Evolutionary conservation across 2,329 filamentous ascomycete genomes (phyloP), one percentile per base, ranked within the genome.

Genomic region (Phialophora expanda): DNA sequence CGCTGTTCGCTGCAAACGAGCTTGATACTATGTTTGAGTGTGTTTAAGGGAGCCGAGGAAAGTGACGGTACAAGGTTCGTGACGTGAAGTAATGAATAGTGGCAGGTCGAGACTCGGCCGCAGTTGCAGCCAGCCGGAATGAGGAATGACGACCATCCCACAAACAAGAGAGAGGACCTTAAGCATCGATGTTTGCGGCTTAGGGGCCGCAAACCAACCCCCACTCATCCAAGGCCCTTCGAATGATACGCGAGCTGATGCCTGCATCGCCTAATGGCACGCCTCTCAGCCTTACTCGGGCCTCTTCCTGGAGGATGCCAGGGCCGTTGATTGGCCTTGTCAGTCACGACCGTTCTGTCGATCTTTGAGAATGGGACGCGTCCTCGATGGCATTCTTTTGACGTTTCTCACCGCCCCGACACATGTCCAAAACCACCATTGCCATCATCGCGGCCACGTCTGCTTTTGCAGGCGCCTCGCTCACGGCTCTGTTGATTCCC

Each of bases 381-480:
- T 51, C 26, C 50, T 56, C 12, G 32, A 41, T 28, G 44, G 26
- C 8, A 62, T n/a, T 48, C 6, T 44, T 5, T 26, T 55, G 24
- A 62, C 8, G 38, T 56, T 50, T 38, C 11, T 28, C 20, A 22
- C 48, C 24, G 20, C 24, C 9, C 9, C 50, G 44, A 30, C 30
- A 65, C 71, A 94, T 94, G 91, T 93, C 91, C 66, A 94, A 93
- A 78, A 84, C 88, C 26, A 92, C 90, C 38, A 75, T 94, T 72
- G 90, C 89, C 71, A 84, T 91, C 67, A 89, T 93, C 74, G 91
- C 90, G 73, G 89, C 88, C 69, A 85, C 90, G 74, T 88, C 90
- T 77, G 91, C 90, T 72, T 89, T 89, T 77, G 88, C 90, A 61
- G 91, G 91, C 67, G 91, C 90, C 65, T 90, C 89, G 65, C 79